Evolutionary conservation across 1,284 basidiomycete species (phyloP).

Genomic region (Boletellus sp.): DNA sequence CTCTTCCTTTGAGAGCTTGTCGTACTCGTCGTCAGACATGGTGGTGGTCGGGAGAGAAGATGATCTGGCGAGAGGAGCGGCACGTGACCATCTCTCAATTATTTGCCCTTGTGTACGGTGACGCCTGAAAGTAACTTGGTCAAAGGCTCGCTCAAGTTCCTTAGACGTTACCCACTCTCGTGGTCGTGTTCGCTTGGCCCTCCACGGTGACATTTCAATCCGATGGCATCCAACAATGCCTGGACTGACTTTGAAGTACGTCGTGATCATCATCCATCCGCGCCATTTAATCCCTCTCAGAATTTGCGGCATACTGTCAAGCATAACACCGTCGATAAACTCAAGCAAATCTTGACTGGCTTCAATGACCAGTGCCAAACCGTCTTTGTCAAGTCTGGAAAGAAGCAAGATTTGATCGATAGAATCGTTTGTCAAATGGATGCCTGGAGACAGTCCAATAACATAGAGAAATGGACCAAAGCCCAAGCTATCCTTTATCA

Average conservation of each 20-base stretch:
- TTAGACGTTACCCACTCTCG: slow-evolving; percentile 8
- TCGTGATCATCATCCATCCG: background rate
- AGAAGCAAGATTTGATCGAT: slow-evolving; percentile 81
- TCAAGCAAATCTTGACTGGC: slow-evolving; percentile 70
- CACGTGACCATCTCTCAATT: slow-evolving; percentile 28
- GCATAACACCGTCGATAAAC: slow-evolving; percentile 69
- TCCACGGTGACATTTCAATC: slow-evolving; percentile 5
- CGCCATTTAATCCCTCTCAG: slow-evolving; percentile 33
- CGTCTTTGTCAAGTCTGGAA: slow-evolving; percentile 70
- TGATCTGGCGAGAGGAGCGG: slow-evolving; percentile 16
- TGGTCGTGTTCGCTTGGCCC: slow-evolving; percentile 12
- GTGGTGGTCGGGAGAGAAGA: slow-evolving; percentile 20
- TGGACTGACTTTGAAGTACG: slow-evolving; percentile 38
- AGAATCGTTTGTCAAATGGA: slow-evolving; percentile 58
- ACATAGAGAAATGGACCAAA: slow-evolving; percentile 61
- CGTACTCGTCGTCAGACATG: slow-evolving; percentile 63
- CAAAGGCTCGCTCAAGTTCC: slow-evolving; percentile 7
- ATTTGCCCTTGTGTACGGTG: slow-evolving; percentile 29
- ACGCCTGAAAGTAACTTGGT: slow-evolving; percentile 17
- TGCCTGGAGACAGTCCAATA: slow-evolving; percentile 51
- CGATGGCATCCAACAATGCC: slow-evolving; percentile 29
- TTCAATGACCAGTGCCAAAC: slow-evolving; percentile 73
- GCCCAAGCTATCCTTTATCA: slow-evolving; percentile 60
- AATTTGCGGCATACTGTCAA: slow-evolving; percentile 45
- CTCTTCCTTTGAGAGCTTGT: slow-evolving; percentile 77